Evolutionary conservation across 2,329 filamentous ascomycete species (phyloP), one percentile per base, ranked within the genome.

Genomic region (Colletotrichum musicola): DNA sequence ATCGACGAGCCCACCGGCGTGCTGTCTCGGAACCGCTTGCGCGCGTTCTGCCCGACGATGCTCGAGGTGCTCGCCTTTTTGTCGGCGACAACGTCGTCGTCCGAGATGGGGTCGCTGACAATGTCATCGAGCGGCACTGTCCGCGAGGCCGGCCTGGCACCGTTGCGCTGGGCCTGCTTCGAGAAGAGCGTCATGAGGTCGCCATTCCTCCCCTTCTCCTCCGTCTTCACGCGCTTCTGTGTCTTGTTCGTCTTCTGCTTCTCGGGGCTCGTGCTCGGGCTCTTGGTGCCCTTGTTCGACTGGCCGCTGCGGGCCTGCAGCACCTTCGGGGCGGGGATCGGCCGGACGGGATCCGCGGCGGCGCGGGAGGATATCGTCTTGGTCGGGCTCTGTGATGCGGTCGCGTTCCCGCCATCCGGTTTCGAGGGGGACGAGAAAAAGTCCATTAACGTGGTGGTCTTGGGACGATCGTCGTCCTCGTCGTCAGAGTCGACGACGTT

Each of bases 171-270:
- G 7, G 85, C 85, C 75, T 91, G 89, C 57, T 84, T 89, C 18
- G 88, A 89, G 72, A 91, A 91, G 18, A 91, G 81, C 0, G 86
- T 83, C 73, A 85, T 81, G 14, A 91, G 80, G 72, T 91, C 85
- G 4, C 83, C 87, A 6, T 85, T 85, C 70, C 85, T 87, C 5
- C 83, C 84, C 71, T 83, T 87, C 60, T 86, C 85, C 6, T 83
- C 82, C 6, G 76, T 69, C 68, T 82, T 85, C 56, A 51, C 49
- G 44, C 70, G 68, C n/a, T 74, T 75, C 46, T 73, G 73, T 40
- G 74, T 77, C 30, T 78, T 82, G 3, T 75, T 69, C 30, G 30
- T 35, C 73, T 84, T 87, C 65, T 80, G 81, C 72, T 84, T 84
- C 64, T 83, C 78, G 0, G 86, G 85, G 69, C 85, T 87, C 16